Evolutionary conservation across 2,329 filamentous ascomycete genomes (phyloP), one percentile per base, ranked within the genome.

Genomic region (Dendrostoma leiphaemia): DNA sequence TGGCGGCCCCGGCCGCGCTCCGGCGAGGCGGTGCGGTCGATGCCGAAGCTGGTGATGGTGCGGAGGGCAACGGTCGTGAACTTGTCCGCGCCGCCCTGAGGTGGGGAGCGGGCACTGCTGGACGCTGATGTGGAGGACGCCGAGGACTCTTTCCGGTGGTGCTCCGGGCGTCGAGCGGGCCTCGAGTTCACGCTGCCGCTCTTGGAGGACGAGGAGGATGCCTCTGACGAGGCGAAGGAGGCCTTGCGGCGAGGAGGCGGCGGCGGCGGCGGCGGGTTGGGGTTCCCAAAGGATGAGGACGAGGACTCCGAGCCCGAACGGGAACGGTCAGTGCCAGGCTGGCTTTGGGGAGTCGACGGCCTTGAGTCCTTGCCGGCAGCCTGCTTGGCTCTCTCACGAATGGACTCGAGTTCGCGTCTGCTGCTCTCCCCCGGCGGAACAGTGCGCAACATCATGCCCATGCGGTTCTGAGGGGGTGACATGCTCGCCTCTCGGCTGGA

Each of bases 331-430:
- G 48, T 35, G 38, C 17, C 48, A 7, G 48, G 12, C 8, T 15
- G 48, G 13, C 37, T 34, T 13, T 41, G 40, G 6, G 55, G 46
- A 3, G 55, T 51, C 7, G 47, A 28, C 4, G 51, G 47, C 10
- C 43, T 50, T 12, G 13, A 21, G 21, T 48, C 51, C 15, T 48
- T 48, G 4, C 48, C 48, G 8, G 35, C 31, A 7, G 55, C 55
- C 8, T 28, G 31, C n/a, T 40, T 51, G 19, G 55, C 55, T 17
- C 53, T 51, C 48, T 57, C 55, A 6, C 55, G 51, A 38, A 57
- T 51, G 10, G 48, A 51, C n/a, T 57, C 55, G 41, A 57, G 45
- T 43, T 57, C 55, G n/a, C 55, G 48, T 3, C 55, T 45, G 52
- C 48, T 57, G 21, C 55, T 53, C 21, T 57, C 44, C 12, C 55